These are phyloP conservation scores for Syzygium grande DNA, from an alignment of 345 rosid species.

Conservation along the genomic window DNA sequence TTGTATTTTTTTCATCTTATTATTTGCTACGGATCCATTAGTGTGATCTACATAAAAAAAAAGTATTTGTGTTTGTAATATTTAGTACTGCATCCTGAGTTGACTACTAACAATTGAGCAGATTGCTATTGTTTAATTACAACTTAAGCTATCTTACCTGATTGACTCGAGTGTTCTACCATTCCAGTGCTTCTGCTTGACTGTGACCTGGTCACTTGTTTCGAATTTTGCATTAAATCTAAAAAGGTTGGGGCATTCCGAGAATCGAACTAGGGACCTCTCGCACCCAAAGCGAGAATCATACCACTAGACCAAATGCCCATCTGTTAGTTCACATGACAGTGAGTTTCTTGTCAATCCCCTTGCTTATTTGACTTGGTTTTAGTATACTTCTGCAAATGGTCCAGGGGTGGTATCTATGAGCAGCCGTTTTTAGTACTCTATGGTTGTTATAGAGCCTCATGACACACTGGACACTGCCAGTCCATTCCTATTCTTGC, in stretches of 20 bases:
- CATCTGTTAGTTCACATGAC: not conserved
- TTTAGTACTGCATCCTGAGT: not conserved
- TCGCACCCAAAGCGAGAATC: conserved; percentile 92
- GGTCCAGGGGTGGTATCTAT: not conserved
- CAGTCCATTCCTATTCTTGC: not conserved
- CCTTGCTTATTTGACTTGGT: not conserved
- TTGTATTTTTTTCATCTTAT: not conserved
- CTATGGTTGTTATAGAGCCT: not conserved
- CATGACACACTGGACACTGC: not conserved
- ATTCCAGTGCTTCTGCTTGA: not conserved
- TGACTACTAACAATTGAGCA: not conserved
- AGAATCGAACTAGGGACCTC: conserved; percentile 88
- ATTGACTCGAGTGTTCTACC: not conserved
- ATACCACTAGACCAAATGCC: conserved; percentile 44
- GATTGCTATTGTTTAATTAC: not conserved
- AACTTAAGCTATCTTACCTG: not conserved
- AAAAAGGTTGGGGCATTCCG: conserved; percentile 42
- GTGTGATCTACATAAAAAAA: not conserved
- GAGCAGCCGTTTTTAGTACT: not conserved
- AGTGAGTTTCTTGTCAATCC: too few species aligned
- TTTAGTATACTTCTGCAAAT: not conserved
- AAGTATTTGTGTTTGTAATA: not conserved
- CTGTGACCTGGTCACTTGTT: not conserved
- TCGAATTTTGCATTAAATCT: not conserved
- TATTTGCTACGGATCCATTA: not conserved